phyloP scores from a whole-genome alignment of 768 basidiomycete species.

The Mycena alexandri region DNA sequence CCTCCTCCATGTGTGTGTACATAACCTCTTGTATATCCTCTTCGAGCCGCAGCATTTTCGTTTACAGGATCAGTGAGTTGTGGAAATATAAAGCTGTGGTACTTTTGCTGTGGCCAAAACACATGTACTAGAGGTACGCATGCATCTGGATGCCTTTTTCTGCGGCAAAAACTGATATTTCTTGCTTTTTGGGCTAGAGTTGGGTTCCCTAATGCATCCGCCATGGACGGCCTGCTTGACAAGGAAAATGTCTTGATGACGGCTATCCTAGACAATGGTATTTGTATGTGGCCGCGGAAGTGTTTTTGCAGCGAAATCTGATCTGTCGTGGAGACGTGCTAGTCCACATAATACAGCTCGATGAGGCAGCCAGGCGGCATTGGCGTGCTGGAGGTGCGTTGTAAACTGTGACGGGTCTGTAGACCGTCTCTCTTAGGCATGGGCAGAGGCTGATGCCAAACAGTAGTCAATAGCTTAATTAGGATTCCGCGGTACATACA shows the following conservation, averaged over 20 bases:
- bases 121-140: slow-evolving; percentile 68
- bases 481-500: too few species aligned
- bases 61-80: too few species aligned
- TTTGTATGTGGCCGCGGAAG: slow-evolving; percentile 93
- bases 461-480: too few species aligned
- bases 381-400: slow-evolving; percentile 89
- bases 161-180: slow-evolving; percentile 41
- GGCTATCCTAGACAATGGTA: slow-evolving; percentile 96
- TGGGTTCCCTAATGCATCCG: slow-evolving; percentile 89
- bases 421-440: too few species aligned
- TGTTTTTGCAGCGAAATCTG: slow-evolving; percentile 96
- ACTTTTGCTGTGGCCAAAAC: too few species aligned
- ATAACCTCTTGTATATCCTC: too few species aligned
- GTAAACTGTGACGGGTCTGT: too few species aligned
- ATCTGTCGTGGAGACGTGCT: slow-evolving; percentile 94
- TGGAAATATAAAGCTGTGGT: too few species aligned
- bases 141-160: slow-evolving; percentile 23
- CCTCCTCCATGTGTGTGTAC: too few species aligned
- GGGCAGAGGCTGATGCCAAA: too few species aligned
- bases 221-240: slow-evolving; percentile 91
- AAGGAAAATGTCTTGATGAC: slow-evolving; percentile 92
- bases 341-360: slow-evolving; percentile 89
- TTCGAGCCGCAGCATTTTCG: too few species aligned
- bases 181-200: slow-evolving; percentile 68
- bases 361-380: slow-evolving; percentile 85